Percentiles rank a stretch among this genome's conserved stretches.
These are phyloP conservation scores for Striga asiatica DNA, from an alignment of 257 asterid genomes.

Conservation along the genomic window DNA sequence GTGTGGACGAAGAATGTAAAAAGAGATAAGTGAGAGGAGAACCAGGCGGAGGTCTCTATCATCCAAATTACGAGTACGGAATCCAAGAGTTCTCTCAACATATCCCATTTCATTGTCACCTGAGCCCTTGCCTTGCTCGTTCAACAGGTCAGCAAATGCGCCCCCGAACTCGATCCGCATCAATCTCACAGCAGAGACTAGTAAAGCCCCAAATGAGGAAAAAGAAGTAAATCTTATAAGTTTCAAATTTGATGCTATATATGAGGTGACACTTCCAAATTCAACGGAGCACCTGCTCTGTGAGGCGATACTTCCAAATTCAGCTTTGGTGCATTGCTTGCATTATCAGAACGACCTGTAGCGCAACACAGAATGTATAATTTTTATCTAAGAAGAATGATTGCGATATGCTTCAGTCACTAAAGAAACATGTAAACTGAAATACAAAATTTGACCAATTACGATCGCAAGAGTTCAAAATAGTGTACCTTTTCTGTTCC, in stretches of 20 bases:
- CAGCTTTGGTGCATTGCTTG: slow-evolving; percentile 31
- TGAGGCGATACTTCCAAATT: slow-evolving; percentile 83
- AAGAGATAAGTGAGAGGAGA: slow-evolving; percentile 12
- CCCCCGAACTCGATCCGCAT: slow-evolving; percentile 92
- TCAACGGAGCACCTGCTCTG: slow-evolving; percentile 57
- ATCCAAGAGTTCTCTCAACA: slow-evolving; percentile 89
- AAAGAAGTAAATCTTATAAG: neutral
- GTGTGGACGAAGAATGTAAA: slow-evolving; percentile 7
- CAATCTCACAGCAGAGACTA: slow-evolving; percentile 89
- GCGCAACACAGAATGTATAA: neutral
- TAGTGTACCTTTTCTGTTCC: neutral
- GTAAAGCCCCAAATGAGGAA: neutral
- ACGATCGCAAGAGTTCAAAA: no score
- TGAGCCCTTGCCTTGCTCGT: slow-evolving; percentile 91
- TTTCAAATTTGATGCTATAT: no score
- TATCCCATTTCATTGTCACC: slow-evolving; percentile 90
- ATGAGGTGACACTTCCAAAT: neutral
- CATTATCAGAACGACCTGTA: slow-evolving; percentile 29
- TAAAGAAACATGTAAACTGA: no score
- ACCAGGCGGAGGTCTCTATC: slow-evolving; percentile 93
- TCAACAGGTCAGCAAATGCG: slow-evolving; percentile 88
- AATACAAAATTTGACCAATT: no score
- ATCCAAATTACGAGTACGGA: slow-evolving; percentile 68
- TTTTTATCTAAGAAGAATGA: neutral
- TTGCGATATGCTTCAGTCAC: neutral